phyloP scores from a whole-genome alignment of 345 rosid species.

The Melaleuca alternifolia region DNA sequence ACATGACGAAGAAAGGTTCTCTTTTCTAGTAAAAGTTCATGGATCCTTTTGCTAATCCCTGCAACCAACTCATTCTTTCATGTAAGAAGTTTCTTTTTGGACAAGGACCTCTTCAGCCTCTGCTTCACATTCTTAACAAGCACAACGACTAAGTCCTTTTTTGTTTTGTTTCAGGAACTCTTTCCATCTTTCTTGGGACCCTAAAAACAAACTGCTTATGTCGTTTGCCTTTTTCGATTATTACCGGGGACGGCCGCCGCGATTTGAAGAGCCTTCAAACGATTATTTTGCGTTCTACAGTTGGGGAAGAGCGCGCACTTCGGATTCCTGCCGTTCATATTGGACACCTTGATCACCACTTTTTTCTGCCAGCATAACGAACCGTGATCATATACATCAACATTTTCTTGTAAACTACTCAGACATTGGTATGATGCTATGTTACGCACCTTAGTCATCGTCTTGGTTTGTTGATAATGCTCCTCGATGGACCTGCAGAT shows the following conservation, averaged over 20 bases:
- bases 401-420: not conserved
- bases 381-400: not conserved
- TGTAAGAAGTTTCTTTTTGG: not conserved
- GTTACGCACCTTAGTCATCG: not conserved
- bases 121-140: not conserved
- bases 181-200: not conserved
- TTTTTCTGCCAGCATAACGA: constrained; percentile 9
- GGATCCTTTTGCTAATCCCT: not conserved
- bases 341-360: constrained; percentile 14
- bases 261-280: constrained; percentile 12
- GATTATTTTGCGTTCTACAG: not conserved
- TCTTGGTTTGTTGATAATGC: not conserved
- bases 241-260: constrained; percentile 7
- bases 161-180: not conserved
- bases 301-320: not conserved
- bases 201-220: not conserved
- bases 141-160: not conserved
- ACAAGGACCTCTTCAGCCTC: not conserved
- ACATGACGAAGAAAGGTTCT: not conserved
- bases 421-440: not conserved
- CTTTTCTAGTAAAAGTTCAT: not conserved
- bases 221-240: not conserved
- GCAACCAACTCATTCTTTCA: not conserved
- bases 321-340: not conserved
- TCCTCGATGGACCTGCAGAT: not conserved